phyloP scores from a whole-genome alignment of 2,329 filamentous ascomycete species.

The Arthrocladium fulminans region DNA sequence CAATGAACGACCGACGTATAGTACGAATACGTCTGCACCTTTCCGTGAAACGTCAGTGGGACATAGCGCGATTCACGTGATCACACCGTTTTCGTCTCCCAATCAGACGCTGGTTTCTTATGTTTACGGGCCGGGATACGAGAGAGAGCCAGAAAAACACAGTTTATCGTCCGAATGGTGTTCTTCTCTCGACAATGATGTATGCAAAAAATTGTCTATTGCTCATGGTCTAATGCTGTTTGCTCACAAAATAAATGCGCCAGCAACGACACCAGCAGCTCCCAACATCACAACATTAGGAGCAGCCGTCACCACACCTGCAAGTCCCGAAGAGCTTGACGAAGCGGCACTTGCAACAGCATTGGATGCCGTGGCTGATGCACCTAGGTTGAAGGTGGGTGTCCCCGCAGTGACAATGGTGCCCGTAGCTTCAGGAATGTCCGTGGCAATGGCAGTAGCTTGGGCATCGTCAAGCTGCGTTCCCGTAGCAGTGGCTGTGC shows the following conservation, averaged over 20 bases:
- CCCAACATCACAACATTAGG: neutral
- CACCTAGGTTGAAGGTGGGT: constrained; percentile 15
- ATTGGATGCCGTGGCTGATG: constrained; percentile 4
- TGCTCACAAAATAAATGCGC: neutral
- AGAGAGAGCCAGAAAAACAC: too few species aligned
- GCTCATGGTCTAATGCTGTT: too few species aligned
- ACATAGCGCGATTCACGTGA: neutral
- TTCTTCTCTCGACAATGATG: too few species aligned
- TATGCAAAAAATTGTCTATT: too few species aligned
- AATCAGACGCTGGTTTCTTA: too few species aligned
- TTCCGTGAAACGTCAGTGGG: neutral
- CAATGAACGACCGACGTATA: too few species aligned
- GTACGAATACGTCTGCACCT: neutral
- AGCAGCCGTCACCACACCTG: neutral
- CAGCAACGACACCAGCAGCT: neutral
- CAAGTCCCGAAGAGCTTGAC: neutral
- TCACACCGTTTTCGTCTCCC: neutral
- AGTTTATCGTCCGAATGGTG: too few species aligned
- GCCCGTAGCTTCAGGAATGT: constrained; percentile 9
- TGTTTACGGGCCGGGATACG: too few species aligned
- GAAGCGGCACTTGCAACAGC: neutral
- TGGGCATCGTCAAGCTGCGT: constrained; percentile 9
- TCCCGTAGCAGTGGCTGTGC: constrained; percentile 13
- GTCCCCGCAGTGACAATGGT: constrained; percentile 13
- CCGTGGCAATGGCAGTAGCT: constrained; percentile 3